A percentile compares a stretch with the other conserved stretches of the same genome.
Evolutionary conservation across 805 yeast species (phyloP).

Genomic region (Tanozyma kutaoensis): DNA sequence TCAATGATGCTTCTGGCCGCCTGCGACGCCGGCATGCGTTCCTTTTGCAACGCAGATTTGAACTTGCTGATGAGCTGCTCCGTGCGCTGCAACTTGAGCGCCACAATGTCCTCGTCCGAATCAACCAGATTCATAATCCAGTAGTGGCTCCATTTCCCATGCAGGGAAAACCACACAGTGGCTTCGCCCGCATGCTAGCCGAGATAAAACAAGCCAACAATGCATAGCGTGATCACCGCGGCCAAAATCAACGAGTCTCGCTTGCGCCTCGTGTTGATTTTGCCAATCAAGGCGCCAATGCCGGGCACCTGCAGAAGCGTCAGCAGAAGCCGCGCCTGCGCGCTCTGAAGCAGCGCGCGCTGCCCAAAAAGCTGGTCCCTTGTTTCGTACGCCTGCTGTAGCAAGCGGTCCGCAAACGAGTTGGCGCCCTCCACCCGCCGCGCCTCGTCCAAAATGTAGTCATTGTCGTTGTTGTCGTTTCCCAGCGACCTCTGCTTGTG

Average conservation of each 20-base stretch:
- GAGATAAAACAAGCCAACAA: conserved; percentile 54
- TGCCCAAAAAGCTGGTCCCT: conserved; percentile 76
- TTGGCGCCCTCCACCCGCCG: conserved; percentile 62
- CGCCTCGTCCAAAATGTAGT: conserved; percentile 69
- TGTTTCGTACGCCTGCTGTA: conserved; percentile 80
- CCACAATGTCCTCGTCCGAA: conserved; percentile 30
- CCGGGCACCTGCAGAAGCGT: conserved; percentile 72
- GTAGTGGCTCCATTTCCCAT: too few relatives aligned
- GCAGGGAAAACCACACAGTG: too few relatives aligned
- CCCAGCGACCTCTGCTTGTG: conserved; percentile 30
- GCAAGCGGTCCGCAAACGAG: conserved; percentile 61
- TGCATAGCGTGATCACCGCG: conserved; percentile 55
- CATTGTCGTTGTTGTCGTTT: conserved; percentile 32
- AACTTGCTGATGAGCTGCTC: conserved; percentile 42
- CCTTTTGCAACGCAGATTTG: conserved; percentile 35
- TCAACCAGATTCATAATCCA: too few relatives aligned
- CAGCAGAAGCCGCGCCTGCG: conserved; percentile 49
- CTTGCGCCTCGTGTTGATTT: conserved; percentile 79
- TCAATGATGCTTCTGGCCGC: conserved; percentile 38
- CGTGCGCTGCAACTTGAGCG: conserved; percentile 47
- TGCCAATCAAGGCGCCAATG: conserved; percentile 55
- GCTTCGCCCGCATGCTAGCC: too few relatives aligned
- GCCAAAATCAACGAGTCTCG: conserved; percentile 83
- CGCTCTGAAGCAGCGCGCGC: conserved; percentile 45
- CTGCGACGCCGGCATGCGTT: conserved; percentile 52